These are phyloP conservation scores for Nissolia schottii DNA, from an alignment of 306 rosid genomes.

Conservation along the genomic window DNA sequence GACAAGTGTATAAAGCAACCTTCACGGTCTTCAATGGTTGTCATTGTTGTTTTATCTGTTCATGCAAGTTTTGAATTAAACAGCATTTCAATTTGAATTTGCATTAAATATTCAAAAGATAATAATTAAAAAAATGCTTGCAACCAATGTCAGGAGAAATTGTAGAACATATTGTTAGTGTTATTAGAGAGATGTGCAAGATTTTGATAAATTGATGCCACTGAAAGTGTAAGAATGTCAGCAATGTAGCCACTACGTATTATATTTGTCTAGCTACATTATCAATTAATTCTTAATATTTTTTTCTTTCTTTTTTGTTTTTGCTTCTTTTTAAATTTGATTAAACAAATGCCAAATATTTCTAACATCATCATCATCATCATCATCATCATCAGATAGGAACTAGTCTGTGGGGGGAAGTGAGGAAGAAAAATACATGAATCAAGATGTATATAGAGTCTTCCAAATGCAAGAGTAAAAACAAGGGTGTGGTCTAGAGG, in stretches of 20 bases:
- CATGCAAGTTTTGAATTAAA: slow-evolving; percentile 19
- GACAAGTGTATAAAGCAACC: slow-evolving; percentile 24
- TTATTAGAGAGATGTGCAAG: not conserved
- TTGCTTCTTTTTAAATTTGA: not conserved
- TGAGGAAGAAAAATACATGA: not conserved
- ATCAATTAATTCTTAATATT: not conserved
- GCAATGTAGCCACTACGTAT: not conserved
- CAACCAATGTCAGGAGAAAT: not conserved
- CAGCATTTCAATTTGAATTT: slow-evolving; percentile 21
- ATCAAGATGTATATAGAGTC: not conserved
- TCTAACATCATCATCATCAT: not conserved
- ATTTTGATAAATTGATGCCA: not conserved
- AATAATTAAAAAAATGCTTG: not conserved
- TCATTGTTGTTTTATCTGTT: slow-evolving; percentile 21
- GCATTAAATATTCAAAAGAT: slow-evolving; percentile 2
- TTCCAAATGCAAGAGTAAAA: slow-evolving; percentile 8
- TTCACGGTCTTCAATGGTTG: slow-evolving; percentile 31
- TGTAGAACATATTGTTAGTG: not conserved
- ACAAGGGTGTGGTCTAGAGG: slow-evolving; percentile 12
- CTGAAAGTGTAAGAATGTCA: not conserved
- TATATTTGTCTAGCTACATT: not conserved
- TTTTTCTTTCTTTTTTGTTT: slow-evolving; percentile 1
- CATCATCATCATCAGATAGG: not conserved
- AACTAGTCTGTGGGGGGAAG: not conserved
- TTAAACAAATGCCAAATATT: slow-evolving; percentile 9